These are phyloP conservation scores for Paracamarosporium sp. DNA, from an alignment of 2,329 filamentous ascomycete genomes.

Conservation along the genomic window DNA sequence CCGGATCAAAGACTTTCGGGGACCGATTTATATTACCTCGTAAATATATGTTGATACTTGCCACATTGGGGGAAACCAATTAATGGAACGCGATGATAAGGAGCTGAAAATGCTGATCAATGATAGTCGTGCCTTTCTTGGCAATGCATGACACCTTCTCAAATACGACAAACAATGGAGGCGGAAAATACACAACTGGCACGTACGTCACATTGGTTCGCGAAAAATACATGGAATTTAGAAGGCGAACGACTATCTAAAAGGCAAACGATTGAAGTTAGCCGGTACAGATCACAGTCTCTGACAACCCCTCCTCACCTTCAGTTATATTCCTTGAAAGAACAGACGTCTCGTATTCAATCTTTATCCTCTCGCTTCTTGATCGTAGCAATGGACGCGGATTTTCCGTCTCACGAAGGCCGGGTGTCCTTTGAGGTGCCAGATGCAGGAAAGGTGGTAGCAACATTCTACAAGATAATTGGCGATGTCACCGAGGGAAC, in stretches of 20 bases:
- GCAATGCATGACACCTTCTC: neutral
- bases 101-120: neutral
- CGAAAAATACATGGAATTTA: neutral
- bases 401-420: constrained; percentile 2
- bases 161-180: neutral
- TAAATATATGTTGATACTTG: neutral
- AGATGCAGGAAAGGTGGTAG: constrained; percentile 22
- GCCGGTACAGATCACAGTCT: neutral
- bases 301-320: neutral
- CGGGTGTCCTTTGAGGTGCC: constrained; percentile 26
- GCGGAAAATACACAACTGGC: neutral
- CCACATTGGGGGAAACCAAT: neutral
- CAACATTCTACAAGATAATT: constrained; percentile 45
- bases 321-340: neutral
- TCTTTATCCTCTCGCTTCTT: neutral
- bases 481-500: constrained; percentile 24
- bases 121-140: neutral
- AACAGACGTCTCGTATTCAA: neutral
- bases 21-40: neutral
- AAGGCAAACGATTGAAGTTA: neutral
- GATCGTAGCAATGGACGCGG: neutral
- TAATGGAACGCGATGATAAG: neutral
- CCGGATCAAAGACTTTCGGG: neutral
- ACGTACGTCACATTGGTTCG: neutral
- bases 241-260: neutral